Evolutionary conservation across 306 rosid species (phyloP).

Genomic region (Cucurbita maxima): DNA sequence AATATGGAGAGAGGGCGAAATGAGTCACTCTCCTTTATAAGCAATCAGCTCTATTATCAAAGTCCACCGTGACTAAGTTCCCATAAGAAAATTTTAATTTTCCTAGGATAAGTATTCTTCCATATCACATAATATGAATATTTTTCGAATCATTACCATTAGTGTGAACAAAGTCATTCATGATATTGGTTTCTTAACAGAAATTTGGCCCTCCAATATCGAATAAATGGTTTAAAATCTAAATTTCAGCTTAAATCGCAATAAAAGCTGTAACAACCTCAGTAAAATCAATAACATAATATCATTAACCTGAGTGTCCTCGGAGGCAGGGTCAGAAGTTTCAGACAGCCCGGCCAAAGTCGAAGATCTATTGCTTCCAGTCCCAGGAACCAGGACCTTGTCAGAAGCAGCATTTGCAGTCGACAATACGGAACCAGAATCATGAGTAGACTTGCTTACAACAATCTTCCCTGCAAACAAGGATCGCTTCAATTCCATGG

Average conservation of each 20-base stretch:
- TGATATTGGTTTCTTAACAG: neutral
- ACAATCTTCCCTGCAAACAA: conserved; percentile 51
- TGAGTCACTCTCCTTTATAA: too few relatives aligned
- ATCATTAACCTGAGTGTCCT: conserved; percentile 52
- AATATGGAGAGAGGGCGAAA: too few relatives aligned
- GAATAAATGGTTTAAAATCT: neutral
- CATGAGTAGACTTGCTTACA: conserved; percentile 35
- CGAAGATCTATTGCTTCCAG: conserved; percentile 32
- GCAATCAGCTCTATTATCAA: too few relatives aligned
- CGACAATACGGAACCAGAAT: conserved; percentile 49
- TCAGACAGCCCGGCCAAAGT: conserved; percentile 39
- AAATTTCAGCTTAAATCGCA: neutral
- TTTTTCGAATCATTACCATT: too few relatives aligned
- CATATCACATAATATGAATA: too few relatives aligned
- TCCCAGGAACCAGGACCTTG: conserved; percentile 56
- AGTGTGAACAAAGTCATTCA: too few relatives aligned
- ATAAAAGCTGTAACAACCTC: neutral
- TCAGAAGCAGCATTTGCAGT: conserved; percentile 47
- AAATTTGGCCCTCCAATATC: neutral
- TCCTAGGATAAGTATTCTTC: too few relatives aligned
- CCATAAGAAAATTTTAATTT: too few relatives aligned
- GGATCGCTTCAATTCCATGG: conserved; percentile 11
- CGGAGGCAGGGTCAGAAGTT: conserved; percentile 25
- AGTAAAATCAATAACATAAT: neutral
- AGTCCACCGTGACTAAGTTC: too few relatives aligned